Evolutionary conservation across 257 asterid genomes (phyloP).

Genomic region (Rehmannia glutinosa): DNA sequence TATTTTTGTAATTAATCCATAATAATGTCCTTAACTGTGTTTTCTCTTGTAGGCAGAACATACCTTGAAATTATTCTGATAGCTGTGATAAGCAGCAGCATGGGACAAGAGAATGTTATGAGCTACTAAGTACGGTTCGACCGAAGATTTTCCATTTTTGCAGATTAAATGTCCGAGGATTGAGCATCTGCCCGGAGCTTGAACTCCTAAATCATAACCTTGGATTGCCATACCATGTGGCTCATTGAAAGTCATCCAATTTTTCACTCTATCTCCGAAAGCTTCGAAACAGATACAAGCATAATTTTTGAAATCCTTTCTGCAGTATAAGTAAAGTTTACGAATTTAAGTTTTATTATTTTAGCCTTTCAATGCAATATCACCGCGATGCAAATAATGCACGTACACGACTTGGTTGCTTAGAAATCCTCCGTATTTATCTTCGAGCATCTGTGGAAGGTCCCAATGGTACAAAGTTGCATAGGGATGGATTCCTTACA

Average conservation of each 20-base stretch:
- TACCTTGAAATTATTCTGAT: slow-evolving; percentile 72
- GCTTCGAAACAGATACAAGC: slow-evolving; percentile 71
- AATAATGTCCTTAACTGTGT: not conserved
- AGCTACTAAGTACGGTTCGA: slow-evolving; percentile 71
- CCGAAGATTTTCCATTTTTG: slow-evolving; percentile 63
- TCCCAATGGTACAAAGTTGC: slow-evolving; percentile 91
- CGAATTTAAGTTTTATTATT: not conserved
- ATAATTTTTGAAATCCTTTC: slow-evolving; percentile 63
- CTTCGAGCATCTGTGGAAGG: slow-evolving; percentile 74
- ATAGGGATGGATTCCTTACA: slow-evolving; percentile 66
- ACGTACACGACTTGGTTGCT: slow-evolving; percentile 59
- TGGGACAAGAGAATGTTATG: slow-evolving; percentile 74
- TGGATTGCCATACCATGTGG: slow-evolving; percentile 76
- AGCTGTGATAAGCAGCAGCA: slow-evolving; percentile 63
- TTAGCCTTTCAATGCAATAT: not conserved
- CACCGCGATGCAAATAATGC: not conserved
- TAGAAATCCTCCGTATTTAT: slow-evolving; percentile 61
- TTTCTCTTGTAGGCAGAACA: no score
- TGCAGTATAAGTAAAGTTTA: slow-evolving; percentile 22
- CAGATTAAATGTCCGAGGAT: slow-evolving; percentile 62
- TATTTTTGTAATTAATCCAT: no score
- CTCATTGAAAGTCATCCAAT: slow-evolving; percentile 94
- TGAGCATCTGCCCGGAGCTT: slow-evolving; percentile 94
- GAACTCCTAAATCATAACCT: slow-evolving; percentile 73
- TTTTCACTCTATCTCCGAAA: slow-evolving; percentile 75